phyloP scores from a whole-genome alignment of 2,329 filamentous ascomycete genomes.

The Arthroderma uncinatum region DNA sequence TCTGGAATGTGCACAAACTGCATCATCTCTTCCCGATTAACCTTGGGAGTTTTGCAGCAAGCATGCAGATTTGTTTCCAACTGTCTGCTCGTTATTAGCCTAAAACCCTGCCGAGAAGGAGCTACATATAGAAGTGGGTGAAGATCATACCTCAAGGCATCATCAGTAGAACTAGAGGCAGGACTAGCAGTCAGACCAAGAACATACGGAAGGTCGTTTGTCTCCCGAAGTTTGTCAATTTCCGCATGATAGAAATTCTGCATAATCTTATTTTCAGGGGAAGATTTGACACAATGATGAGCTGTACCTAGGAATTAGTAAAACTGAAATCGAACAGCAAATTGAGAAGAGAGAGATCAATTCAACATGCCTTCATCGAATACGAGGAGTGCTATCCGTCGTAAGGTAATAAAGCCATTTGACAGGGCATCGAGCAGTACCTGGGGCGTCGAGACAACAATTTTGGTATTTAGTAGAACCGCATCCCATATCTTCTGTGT shows the following conservation, averaged over 20 bases:
- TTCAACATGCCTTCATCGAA: slow-evolving; percentile 64
- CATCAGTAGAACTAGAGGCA: slow-evolving; percentile 48
- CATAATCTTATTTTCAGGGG: slow-evolving; percentile 63
- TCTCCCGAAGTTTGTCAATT: slow-evolving; percentile 26
- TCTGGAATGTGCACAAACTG: slow-evolving; percentile 55
- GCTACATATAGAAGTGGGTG: not conserved
- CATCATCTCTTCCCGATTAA: slow-evolving; percentile 59
- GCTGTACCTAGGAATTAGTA: slow-evolving; percentile 39
- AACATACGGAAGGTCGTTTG: slow-evolving; percentile 47
- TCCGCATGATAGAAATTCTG: slow-evolving; percentile 53
- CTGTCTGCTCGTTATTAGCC: slow-evolving; percentile 21
- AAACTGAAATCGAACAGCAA: not conserved
- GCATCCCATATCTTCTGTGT: slow-evolving; percentile 55
- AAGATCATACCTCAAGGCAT: slow-evolving; percentile 41
- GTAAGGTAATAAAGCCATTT: slow-evolving; percentile 61
- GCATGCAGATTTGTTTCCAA: slow-evolving; percentile 63
- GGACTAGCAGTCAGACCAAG: slow-evolving; percentile 75
- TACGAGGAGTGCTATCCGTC: slow-evolving; percentile 55
- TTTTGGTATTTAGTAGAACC: slow-evolving; percentile 50
- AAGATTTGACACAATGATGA: slow-evolving; percentile 58
- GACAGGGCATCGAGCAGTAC: slow-evolving; percentile 61
- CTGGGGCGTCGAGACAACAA: slow-evolving; percentile 70
- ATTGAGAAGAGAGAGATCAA: not conserved
- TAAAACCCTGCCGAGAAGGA: not conserved
- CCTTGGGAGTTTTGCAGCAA: slow-evolving; percentile 55